Evolutionary conservation across 768 basidiomycete genomes (phyloP).

Genomic region (Kwoniella dejecticola): DNA sequence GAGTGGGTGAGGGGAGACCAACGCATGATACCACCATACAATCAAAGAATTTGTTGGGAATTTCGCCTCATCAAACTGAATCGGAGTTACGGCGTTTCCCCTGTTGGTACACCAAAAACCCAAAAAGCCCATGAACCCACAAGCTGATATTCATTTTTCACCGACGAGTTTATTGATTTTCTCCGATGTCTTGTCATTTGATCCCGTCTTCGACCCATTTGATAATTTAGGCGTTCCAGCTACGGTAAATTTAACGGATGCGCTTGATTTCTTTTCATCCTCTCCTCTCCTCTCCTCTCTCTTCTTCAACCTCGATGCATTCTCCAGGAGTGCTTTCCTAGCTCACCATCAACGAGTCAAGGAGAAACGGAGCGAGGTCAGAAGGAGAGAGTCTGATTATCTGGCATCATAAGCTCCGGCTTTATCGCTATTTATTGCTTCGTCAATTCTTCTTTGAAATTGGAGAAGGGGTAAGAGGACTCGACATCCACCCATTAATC

Average conservation of each 20-base stretch:
- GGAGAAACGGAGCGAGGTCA: conserved; percentile 54
- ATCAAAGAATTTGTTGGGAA: conserved; percentile 10
- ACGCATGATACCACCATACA: no score
- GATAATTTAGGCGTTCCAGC: no score
- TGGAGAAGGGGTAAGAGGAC: neutral
- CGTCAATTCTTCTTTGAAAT: neutral
- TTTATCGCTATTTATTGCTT: neutral
- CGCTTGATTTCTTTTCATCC: conserved; percentile 18
- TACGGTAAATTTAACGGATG: no score
- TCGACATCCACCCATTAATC: no score
- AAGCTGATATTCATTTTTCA: neutral
- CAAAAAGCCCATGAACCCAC: no score
- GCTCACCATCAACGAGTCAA: conserved; percentile 15
- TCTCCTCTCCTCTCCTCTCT: conserved; percentile 14
- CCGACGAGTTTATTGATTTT: conserved; percentile 11
- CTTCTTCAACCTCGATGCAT: conserved; percentile 41
- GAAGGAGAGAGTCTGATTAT: conserved; percentile 25
- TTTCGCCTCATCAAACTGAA: conserved; percentile 15
- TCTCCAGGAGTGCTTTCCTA: conserved; percentile 36
- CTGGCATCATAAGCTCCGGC: neutral
- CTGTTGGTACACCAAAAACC: no score
- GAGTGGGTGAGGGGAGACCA: conserved; percentile 11
- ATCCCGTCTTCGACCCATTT: conserved; percentile 9
- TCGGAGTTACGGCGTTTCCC: conserved; percentile 18
- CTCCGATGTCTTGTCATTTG: conserved; percentile 10